Base-by-base conservation (phyloP, 805 yeast species). In the Candida jianshihensis region DNA sequence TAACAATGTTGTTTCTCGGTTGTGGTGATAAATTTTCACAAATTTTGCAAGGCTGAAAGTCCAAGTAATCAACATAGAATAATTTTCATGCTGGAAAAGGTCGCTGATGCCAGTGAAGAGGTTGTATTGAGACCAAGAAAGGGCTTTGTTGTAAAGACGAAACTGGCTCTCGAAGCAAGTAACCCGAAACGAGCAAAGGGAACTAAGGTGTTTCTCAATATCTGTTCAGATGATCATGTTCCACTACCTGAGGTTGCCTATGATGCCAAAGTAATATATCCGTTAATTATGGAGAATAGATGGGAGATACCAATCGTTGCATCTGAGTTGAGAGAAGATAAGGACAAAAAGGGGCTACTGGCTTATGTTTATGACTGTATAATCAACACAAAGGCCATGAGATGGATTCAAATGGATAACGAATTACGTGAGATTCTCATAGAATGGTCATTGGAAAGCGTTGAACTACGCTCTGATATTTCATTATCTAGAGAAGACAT, bases 291-390 rank as follows among this genome's bases (percentile, higher is more conserved):
- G 58, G 75, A 74, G 26, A 78, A 78, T 49, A 68, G 81, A 49
- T 88, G 96, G 95, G 88, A 82, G 40, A 80, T 87, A 2, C 96
- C 96, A 1, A 75, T 89, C 2, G 70, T 83, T 2, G 75, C 85
- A 0, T 77, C 90, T 0, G 65, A 70, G 0, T 73, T 71, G 33
- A 52, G 78, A 11, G 47, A 48, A 7, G 81, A 71, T 31, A 53
- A 41, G 12, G 96, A 89, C 55, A 88, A 88, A 51, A 75, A 75
- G 48, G 94, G 94, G 1, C 57, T 61, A 3, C 56, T 63, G 13
- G 75, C 88, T 30, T 60, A 70, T 30, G 88, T 85, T 2, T 75
- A 75, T 48, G 96, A 88, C 56, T 88, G 96, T 57, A 78, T 89
- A 33, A 71, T 87, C 39, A 78, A 85, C 52, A 67, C 74, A 8